phyloP scores from a whole-genome alignment of 1,139 yeast genomes.

The Sugiyamaella japonica region DNA sequence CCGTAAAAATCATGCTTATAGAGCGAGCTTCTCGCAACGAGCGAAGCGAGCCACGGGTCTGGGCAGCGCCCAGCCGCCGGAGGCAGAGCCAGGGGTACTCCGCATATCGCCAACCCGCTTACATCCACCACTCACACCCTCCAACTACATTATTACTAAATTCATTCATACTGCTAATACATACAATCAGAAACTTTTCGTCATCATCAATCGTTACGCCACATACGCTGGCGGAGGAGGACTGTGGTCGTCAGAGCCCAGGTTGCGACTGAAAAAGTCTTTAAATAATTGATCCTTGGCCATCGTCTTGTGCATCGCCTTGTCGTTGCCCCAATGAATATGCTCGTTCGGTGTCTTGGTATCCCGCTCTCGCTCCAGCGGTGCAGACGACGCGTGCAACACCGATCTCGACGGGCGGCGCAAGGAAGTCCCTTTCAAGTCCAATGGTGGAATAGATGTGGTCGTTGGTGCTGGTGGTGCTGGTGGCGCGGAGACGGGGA shows the following conservation, averaged over 20 bases:
- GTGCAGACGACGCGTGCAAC: background rate
- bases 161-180: constrained; percentile 10
- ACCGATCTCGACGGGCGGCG: background rate
- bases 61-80: no score
- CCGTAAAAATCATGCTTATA: no score
- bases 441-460: constrained; percentile 8
- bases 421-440: background rate
- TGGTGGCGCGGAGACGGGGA: no score
- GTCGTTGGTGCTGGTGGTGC: background rate
- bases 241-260: constrained; percentile 10
- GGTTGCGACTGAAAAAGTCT: constrained; percentile 25
- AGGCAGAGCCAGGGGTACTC: no score
- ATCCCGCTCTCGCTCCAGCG: background rate
- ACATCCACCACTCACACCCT: no score
- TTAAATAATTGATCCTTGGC: constrained; percentile 19
- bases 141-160: constrained; percentile 56
- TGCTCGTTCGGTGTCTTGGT: background rate
- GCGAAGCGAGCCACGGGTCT: no score
- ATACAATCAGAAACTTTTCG: constrained; percentile 5
- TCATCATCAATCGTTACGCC: constrained; percentile 19
- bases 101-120: no score
- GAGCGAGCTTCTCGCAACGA: no score
- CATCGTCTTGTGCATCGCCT: constrained; percentile 1
- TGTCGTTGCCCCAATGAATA: constrained; percentile 8
- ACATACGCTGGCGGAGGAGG: constrained; percentile 29